phyloP scores from a whole-genome alignment of 805 yeast species.

The Kazachstania viticola region DNA sequence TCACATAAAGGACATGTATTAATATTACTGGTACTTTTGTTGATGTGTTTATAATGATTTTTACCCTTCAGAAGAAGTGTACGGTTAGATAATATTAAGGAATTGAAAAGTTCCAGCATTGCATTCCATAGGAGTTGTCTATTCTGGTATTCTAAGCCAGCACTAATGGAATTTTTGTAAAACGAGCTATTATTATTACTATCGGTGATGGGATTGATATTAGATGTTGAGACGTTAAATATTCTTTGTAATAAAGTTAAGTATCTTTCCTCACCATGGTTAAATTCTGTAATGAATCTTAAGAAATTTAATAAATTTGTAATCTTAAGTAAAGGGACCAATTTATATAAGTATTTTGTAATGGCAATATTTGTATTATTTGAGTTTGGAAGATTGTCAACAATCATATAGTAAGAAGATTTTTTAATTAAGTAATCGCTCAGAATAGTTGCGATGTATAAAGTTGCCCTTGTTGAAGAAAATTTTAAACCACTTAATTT shows the following conservation, averaged over 20 bases:
- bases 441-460: slow-evolving; percentile 10
- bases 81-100: slow-evolving; percentile 9
- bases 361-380: too few species aligned
- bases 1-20: slow-evolving; percentile 11
- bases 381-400: background rate
- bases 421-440: slow-evolving; percentile 8
- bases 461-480: slow-evolving; percentile 5
- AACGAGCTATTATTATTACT: slow-evolving; percentile 2
- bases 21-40: too few species aligned
- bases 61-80: background rate
- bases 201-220: background rate
- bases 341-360: too few species aligned
- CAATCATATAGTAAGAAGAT: slow-evolving; percentile 7
- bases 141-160: slow-evolving; percentile 18
- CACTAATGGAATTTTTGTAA: slow-evolving; percentile 11
- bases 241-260: slow-evolving; percentile 13
- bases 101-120: slow-evolving; percentile 17
- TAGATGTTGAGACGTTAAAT: slow-evolving; percentile 4
- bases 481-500: slow-evolving; percentile 11
- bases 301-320: background rate
- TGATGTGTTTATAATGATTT: background rate
- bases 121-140: slow-evolving; percentile 24
- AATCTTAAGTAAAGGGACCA: background rate
- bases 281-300: slow-evolving; percentile 2
- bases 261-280: slow-evolving; percentile 2